phyloP scores from a whole-genome alignment of 2,329 filamentous ascomycete genomes.

The Sclerotinia borealis region DNA sequence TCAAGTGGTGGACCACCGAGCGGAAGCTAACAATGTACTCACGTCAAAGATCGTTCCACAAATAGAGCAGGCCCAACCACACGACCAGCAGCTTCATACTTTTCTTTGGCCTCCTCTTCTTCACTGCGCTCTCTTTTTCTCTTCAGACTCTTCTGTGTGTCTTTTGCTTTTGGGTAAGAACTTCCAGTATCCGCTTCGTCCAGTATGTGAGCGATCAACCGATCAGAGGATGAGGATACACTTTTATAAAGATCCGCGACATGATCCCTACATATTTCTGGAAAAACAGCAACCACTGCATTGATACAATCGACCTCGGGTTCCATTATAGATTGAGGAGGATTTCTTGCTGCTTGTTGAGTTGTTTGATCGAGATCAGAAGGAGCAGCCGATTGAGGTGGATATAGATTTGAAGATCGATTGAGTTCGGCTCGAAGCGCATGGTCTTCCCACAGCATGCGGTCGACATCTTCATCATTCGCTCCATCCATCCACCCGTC shows the following conservation, averaged over 20 bases:
- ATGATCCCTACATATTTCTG: conserved; percentile 40
- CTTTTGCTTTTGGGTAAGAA: conserved; percentile 40
- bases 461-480: conserved; percentile 1
- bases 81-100: conserved; percentile 30
- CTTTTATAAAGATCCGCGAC: conserved; percentile 35
- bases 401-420: neutral
- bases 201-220: conserved; percentile 35
- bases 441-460: neutral
- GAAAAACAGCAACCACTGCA: conserved; percentile 40
- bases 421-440: neutral
- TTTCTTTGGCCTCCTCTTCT: conserved; percentile 34
- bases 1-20: neutral
- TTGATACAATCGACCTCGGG: conserved; percentile 28
- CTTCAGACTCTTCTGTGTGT: conserved; percentile 31
- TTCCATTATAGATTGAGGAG: neutral
- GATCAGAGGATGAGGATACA: conserved; percentile 21
- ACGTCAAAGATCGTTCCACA: conserved; percentile 14
- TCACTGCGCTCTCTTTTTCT: conserved; percentile 34
- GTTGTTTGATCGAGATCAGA: neutral
- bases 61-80: conserved; percentile 10
- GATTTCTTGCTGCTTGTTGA: neutral
- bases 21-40: neutral
- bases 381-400: neutral
- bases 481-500: neutral
- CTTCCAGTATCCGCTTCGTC: conserved; percentile 36